Evolutionary conservation across 768 basidiomycete genomes (phyloP).

Genomic region (Cystofilobasidium bisporidii): DNA sequence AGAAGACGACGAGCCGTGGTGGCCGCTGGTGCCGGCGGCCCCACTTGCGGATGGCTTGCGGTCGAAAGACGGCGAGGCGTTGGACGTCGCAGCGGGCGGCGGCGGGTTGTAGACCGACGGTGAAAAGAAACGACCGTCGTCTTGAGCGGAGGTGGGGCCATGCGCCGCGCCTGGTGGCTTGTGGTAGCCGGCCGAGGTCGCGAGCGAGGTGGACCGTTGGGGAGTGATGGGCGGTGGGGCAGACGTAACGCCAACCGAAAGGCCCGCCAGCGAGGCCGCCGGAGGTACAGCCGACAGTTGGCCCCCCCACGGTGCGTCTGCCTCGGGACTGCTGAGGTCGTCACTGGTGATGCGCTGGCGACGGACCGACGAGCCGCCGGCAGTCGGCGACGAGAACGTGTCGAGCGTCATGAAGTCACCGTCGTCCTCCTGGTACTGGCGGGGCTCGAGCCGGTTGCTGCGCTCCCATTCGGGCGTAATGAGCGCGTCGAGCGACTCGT

Average conservation of each 20-base stretch:
- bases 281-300: not conserved
- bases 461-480: slow-evolving; percentile 27
- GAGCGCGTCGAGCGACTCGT: slow-evolving; percentile 24
- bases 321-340: slow-evolving; percentile 5
- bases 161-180: not conserved
- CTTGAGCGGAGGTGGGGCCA: not conserved
- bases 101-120: not conserved
- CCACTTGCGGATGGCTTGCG: not conserved
- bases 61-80: not conserved
- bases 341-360: not conserved
- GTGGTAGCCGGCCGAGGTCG: not conserved
- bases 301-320: not conserved
- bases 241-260: not conserved
- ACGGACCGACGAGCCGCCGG: not conserved
- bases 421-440: slow-evolving; percentile 11
- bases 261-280: not conserved
- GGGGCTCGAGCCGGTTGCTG: slow-evolving; percentile 18
- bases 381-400: not conserved
- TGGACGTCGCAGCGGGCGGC: not conserved
- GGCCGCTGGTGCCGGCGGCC: not conserved
- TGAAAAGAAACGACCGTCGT: not conserved
- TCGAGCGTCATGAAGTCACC: not conserved
- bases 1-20: too few relatives aligned
- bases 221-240: not conserved
- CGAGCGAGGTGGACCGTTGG: not conserved